phyloP scores from a whole-genome alignment of 345 rosid genomes.

The Garcia nutans region DNA sequence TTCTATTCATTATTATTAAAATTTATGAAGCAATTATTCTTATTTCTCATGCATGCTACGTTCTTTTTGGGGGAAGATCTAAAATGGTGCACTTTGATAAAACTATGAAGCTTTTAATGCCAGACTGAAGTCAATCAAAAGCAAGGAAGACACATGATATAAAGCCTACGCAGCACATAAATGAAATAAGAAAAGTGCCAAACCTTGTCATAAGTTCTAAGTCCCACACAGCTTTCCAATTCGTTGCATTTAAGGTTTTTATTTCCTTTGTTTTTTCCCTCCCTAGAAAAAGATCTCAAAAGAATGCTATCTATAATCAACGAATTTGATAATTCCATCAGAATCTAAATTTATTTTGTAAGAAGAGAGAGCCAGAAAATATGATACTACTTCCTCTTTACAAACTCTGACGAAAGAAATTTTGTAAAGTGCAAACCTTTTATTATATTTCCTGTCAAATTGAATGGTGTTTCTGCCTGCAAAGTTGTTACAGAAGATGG shows the following conservation, averaged over 20 bases:
- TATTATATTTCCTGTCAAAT: slow-evolving; percentile 23
- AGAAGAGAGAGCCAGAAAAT: neutral
- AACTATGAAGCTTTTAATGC: neutral
- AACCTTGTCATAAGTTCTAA: slow-evolving; percentile 45
- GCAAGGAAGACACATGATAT: neutral
- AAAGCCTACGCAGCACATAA: neutral
- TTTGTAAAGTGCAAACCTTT: slow-evolving; percentile 34
- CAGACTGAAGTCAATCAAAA: neutral
- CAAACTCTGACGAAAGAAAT: slow-evolving; percentile 14
- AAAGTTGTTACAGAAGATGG: slow-evolving; percentile 18
- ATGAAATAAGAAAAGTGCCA: neutral
- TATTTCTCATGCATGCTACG: neutral
- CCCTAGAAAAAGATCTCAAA: slow-evolving; percentile 25
- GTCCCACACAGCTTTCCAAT: slow-evolving; percentile 20
- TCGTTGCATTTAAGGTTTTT: slow-evolving; percentile 19
- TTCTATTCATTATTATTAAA: neutral
- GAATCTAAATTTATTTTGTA: slow-evolving; percentile 8
- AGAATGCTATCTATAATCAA: slow-evolving; percentile 37
- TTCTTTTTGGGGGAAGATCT: neutral
- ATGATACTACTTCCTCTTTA: neutral
- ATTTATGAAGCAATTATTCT: neutral
- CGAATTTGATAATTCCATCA: slow-evolving; percentile 9
- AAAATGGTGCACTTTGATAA: slow-evolving; percentile 1
- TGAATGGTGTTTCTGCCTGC: slow-evolving; percentile 29
- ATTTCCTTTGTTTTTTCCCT: slow-evolving; percentile 23